Conservation (phyloP, 176 grass and related monocot species). For the Bonia amplexicaulis region DNA sequence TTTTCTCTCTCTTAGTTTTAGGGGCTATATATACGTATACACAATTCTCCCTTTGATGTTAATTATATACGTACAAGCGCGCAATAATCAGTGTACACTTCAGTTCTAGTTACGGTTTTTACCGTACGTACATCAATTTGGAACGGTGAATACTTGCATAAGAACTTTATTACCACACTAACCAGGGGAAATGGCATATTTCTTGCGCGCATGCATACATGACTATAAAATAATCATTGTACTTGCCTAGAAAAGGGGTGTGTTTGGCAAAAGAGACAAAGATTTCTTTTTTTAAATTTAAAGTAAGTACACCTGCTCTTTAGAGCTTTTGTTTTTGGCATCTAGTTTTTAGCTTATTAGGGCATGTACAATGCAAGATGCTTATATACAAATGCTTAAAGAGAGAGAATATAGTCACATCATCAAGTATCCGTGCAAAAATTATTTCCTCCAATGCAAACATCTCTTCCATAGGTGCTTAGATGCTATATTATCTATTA, state of each 20-base stretch:
- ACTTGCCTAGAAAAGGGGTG: background rate
- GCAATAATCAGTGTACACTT: background rate
- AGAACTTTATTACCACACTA: background rate
- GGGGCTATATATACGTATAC: background rate
- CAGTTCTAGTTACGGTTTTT: background rate
- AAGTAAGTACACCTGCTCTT: background rate
- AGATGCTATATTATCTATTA: no score
- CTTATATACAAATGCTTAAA: no score
- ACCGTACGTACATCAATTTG: background rate
- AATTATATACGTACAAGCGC: background rate
- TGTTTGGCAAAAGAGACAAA: background rate
- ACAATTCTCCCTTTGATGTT: background rate
- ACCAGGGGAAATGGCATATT: background rate
- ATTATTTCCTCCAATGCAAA: no score
- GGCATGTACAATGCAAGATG: no score
- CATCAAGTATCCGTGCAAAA: no score
- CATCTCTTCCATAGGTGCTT: no score
- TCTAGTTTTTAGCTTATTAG: no score
- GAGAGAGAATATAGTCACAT: no score
- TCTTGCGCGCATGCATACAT: background rate
- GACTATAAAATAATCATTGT: background rate
- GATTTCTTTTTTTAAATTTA: background rate
- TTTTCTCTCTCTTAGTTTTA: background rate
- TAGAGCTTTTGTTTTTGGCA: no score
- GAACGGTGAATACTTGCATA: background rate